Evolutionary conservation across 192 early-diverging fungal genomes (phyloP), one percentile per base, ranked within the genome.

Genomic region (Linnemannia exigua): DNA sequence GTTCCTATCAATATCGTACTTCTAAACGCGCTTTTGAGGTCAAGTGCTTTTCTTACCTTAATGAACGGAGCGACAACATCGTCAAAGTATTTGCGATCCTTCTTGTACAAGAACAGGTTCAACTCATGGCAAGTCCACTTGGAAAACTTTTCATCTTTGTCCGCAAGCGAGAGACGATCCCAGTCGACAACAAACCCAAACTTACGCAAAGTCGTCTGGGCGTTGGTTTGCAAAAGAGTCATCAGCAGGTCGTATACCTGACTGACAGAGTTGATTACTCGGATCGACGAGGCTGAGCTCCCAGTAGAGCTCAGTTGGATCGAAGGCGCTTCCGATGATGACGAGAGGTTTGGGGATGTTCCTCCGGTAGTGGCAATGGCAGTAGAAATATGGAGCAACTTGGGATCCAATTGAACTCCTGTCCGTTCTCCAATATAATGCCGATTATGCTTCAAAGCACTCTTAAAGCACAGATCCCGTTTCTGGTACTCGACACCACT

Each of bases 51-150:
- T 38, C 31, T 70, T 87, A 91, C 90, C 90, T 89, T 85, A 22
- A 91, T 71, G 41, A 79, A 88, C 11, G 88, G 84, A 15, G 61
- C 54, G 14, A 90, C 80, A 35, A 83, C 74, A 0, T 28, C n/a
- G 41, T 88, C 75, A 75, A 90, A 91, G 73, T 87, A 91, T 2
- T 38, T 38, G 14, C 61, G 61, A 70, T 91, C 90, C 70, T 90
- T 90, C 36, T 88, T 84, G 71, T 86, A 89, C 19, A 91, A 25
- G 85, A 89, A 91, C 46, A 91, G 77, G 58, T 90, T 90, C 46
- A 90, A 68, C 74, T 91, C 90, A 54, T 91, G 82, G 44, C 88
- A 91, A 5, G 70, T 79, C 37, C 81, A 82, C 12, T 80, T 75
- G 17, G 82, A 82, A 58, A 87, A 87, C 33, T 77, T 77, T 54